These are phyloP conservation scores for Macrophomina pseudophaseolina DNA, from an alignment of 2,329 filamentous ascomycete species.

Conservation along the genomic window DNA sequence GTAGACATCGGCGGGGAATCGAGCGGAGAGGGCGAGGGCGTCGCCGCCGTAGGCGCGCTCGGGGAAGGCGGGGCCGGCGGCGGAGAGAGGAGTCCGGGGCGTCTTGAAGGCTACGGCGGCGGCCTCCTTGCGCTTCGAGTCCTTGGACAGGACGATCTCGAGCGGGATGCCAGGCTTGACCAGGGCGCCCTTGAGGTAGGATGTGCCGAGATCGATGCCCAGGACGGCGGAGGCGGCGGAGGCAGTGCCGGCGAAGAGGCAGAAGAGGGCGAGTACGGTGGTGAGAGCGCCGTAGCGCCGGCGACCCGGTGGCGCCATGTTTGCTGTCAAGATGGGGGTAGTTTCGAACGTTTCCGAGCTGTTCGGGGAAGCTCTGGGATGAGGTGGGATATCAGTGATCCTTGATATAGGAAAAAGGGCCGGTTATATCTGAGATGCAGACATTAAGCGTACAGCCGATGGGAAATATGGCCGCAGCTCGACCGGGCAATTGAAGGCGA, in stretches of 20 bases:
- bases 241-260: conserved; percentile 62
- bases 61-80: conserved; percentile 73
- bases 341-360: conserved; percentile 20
- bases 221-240: conserved; percentile 77
- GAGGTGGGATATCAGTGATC: not conserved
- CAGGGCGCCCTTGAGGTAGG: conserved; percentile 94
- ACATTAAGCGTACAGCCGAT: not conserved
- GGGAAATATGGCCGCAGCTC: not conserved
- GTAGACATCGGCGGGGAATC: conserved; percentile 93
- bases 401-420: conserved; percentile 1
- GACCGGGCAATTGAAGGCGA: conserved; percentile 6
- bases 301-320: conserved; percentile 54
- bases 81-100: conserved; percentile 46
- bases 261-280: conserved; percentile 57
- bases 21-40: conserved; percentile 81
- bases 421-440: not conserved
- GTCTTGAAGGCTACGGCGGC: conserved; percentile 95
- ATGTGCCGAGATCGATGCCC: conserved; percentile 91
- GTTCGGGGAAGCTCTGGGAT: conserved; percentile 5
- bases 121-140: conserved; percentile 93
- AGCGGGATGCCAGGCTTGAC: conserved; percentile 97
- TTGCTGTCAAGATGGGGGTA: conserved; percentile 33
- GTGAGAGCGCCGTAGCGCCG: conserved; percentile 49
- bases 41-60: conserved; percentile 93
- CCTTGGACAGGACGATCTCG: conserved; percentile 96